phyloP scores from a whole-genome alignment of 148 eudicot species.

The Rhododendron mucronatum region DNA sequence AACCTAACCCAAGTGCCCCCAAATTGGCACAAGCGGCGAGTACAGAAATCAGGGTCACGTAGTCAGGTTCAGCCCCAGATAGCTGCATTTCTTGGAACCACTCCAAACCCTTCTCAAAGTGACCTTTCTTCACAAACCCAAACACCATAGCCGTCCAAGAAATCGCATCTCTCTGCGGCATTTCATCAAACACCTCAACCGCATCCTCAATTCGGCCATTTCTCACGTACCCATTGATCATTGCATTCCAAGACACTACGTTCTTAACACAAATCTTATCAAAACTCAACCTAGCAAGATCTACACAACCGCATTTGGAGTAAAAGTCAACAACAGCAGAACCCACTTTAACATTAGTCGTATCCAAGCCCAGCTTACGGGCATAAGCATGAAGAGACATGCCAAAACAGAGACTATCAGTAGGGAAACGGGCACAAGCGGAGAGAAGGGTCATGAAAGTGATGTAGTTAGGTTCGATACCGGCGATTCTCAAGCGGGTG shows the following conservation, averaged over 20 bases:
- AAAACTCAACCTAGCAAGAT: slow-evolving; percentile 44
- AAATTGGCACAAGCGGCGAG: slow-evolving; percentile 51
- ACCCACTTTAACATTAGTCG: slow-evolving; percentile 50
- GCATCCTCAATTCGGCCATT: slow-evolving; percentile 48
- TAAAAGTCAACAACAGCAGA: slow-evolving; percentile 64
- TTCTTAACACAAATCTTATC: slow-evolving; percentile 45
- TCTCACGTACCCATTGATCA: slow-evolving; percentile 73
- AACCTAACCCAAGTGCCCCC: slow-evolving; percentile 42
- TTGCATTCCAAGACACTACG: slow-evolving; percentile 66
- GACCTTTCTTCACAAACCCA: slow-evolving; percentile 41
- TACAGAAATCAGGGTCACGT: slow-evolving; percentile 39
- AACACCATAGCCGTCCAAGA: slow-evolving; percentile 43
- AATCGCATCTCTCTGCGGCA: slow-evolving; percentile 40
- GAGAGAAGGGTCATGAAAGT: slow-evolving; percentile 68
- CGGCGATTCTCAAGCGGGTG: slow-evolving; percentile 46
- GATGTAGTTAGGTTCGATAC: slow-evolving; percentile 55
- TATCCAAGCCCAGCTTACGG: slow-evolving; percentile 50
- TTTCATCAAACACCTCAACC: slow-evolving; percentile 45
- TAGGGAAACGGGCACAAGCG: slow-evolving; percentile 49
- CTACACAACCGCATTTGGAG: slow-evolving; percentile 42
- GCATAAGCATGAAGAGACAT: slow-evolving; percentile 45
- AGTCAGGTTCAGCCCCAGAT: slow-evolving; percentile 38
- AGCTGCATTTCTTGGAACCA: slow-evolving; percentile 44
- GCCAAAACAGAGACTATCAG: slow-evolving; percentile 27
- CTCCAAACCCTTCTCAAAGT: slow-evolving; percentile 36